Conservation (phyloP, 2,329 filamentous ascomycete species). For the Malbranchea cinnamomea region DNA sequence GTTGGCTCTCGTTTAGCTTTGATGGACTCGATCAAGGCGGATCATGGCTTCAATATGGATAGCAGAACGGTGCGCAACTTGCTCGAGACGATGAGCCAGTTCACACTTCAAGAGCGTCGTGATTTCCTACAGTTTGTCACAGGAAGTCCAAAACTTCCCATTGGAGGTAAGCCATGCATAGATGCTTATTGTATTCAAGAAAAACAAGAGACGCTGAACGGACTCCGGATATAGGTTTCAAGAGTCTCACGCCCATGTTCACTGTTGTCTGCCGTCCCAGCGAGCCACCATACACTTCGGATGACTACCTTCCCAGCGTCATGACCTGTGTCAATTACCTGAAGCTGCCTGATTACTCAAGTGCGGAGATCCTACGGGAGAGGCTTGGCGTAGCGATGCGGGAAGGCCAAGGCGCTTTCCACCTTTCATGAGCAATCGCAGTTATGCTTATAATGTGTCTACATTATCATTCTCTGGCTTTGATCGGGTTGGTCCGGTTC, state of each 20-base stretch:
- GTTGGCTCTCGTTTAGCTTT: constrained; percentile 45
- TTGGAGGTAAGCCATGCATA: constrained; percentile 91
- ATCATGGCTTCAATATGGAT: constrained; percentile 97
- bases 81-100: constrained; percentile 85
- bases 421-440: constrained; percentile 52
- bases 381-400: constrained; percentile 74
- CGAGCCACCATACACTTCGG: constrained; percentile 80
- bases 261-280: constrained; percentile 99
- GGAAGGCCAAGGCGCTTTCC: constrained; percentile 95
- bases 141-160: constrained; percentile 92
- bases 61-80: constrained; percentile 90
- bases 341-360: constrained; percentile 89
- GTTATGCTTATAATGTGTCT: background rate
- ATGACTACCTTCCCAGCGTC: constrained; percentile 97
- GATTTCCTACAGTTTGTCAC: constrained; percentile 97
- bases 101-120: constrained; percentile 57
- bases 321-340: constrained; percentile 99
- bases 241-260: constrained; percentile 92
- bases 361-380: constrained; percentile 57
- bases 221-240: constrained; percentile 54
- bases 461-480: too few species aligned
- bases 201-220: constrained; percentile 20
- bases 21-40: constrained; percentile 96
- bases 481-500: too few species aligned
- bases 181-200: too few species aligned